Base-by-base conservation (phyloP, 805 yeast genomes). In the Torulaspora maleeae region DNA sequence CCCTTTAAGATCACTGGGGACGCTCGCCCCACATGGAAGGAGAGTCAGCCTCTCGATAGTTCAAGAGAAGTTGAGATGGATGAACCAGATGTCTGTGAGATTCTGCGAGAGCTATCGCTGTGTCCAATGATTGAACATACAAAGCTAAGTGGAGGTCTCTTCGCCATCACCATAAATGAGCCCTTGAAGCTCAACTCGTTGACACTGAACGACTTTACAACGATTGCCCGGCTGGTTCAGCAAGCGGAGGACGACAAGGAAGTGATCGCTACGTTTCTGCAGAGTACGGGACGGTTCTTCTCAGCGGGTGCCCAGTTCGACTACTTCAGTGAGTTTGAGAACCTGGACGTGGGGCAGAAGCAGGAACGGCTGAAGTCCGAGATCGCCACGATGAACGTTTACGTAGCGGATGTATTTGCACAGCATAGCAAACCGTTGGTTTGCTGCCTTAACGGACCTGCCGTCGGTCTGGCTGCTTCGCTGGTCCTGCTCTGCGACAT, bases 361-460 rank as follows among this genome's bases (percentile, higher is more conserved):
- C 52, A 66, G 7, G 60, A 53, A 15, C 58, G 62, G 37, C 75
- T 82, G 77, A 62, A 77, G 38, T 66, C 72, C 38, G 67, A 67
- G 48, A 79, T 83, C 52, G 76, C 78, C 8, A 74, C 85, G 1
- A 77, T 86, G 54, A 87, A 88, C 62, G 73, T 81, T 16, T 79
- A 74, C 57, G 65, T 88, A 44, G 80, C 90, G 5, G 76, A 80
- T 51, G 72, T 80, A 19, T 79, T 86, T 60, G 76, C 77, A 52
- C 75, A 77, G 52, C 96, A 88, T 66, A 66, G 73, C 5, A 88
- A 87, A 60, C 72, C 86, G 3, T 69, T 88, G 29, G 80, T 80
- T 13, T 78, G 79, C 41, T 89, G 87, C 2, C 71, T 88, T 44
- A 88, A 88, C 60, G 96, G 96, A 0, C 95, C 96, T 0, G 95